These are phyloP conservation scores for Penicillium tannophilum DNA, from an alignment of 495 filamentous ascomycete genomes.

Conservation along the genomic window DNA sequence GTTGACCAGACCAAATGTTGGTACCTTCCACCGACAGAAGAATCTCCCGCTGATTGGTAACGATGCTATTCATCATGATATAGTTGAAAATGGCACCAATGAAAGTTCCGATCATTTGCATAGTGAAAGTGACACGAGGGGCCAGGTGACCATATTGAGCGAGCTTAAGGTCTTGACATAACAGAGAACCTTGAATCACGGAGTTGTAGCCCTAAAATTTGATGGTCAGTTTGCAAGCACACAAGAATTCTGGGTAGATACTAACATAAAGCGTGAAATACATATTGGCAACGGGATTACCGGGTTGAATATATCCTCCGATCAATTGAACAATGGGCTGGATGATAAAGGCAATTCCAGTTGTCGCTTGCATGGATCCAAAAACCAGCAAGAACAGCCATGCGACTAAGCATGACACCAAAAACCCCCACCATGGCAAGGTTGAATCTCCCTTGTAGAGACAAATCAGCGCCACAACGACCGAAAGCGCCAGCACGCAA, in stretches of 20 bases:
- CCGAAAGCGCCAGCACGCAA: background rate
- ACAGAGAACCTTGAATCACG: background rate
- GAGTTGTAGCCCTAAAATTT: constrained; percentile 6
- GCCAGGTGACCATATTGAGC: constrained; percentile 7
- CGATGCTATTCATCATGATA: constrained; percentile 9
- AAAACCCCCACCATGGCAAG: constrained; percentile 4
- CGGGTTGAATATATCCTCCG: constrained; percentile 6
- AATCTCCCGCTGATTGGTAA: constrained; percentile 8
- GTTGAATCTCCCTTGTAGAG: constrained; percentile 8
- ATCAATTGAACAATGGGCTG: constrained; percentile 7
- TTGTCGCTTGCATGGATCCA: constrained; percentile 7
- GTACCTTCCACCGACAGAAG: constrained; percentile 4
- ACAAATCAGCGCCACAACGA: constrained; percentile 2
- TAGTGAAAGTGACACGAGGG: constrained; percentile 1
- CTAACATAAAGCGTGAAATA: constrained; percentile 9
- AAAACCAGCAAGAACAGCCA: constrained; percentile 2
- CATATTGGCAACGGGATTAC: constrained; percentile 5
- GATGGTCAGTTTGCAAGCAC: background rate
- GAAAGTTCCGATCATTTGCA: constrained; percentile 9
- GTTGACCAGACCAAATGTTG: constrained; percentile 11
- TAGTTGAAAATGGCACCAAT: constrained; percentile 11
- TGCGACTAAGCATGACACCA: constrained; percentile 3
- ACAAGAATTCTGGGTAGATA: background rate
- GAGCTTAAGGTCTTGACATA: constrained; percentile 7
- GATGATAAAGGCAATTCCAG: constrained; percentile 2